Evolutionary conservation across 148 eudicot genomes (phyloP), one percentile per base, ranked within the genome.

Genomic region (Rhododendron vialii): DNA sequence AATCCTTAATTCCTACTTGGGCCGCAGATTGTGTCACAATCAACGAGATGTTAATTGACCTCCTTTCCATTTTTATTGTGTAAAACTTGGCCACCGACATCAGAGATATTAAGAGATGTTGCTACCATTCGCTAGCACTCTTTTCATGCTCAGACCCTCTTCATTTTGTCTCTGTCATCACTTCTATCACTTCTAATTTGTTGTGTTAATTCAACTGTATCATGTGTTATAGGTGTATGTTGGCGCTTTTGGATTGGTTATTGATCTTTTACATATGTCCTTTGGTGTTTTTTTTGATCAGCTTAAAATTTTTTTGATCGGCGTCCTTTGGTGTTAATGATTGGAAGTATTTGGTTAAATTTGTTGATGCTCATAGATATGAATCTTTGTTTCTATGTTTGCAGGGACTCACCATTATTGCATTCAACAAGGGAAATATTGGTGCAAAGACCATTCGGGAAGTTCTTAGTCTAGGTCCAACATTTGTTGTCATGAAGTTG

Each of bases 401-500:
- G 18, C 92, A 98, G 99, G 99, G 91, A 53, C 92, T 98, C 35
- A 86, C 95, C 43, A 91, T 98, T 81, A 75, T 98, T 90, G 99
- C 96, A 48, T 95, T 98, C 86, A 91, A 93, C 73, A 28, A 86
- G 63, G 95, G 92, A 11, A 33, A 28, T 22, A 11, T 95, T 81
- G 48, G 89, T 86, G 85, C 93, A 8, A 91, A 86, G 83, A 91
- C 95, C 73, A 86, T 95, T 36, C 91, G 89, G 83, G 93, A 91
- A 92, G 90, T 94, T 85, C 95, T 98, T 28, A 98, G 99, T 92
- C 96, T 98, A 83, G 99, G 98, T 83, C 99, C 99, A 55, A 95
- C 99, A 76, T 98, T 90, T 90, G 93, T 94, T 85, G 93, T 94
- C 73, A 98, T 98, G 99, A 98, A 98, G 92, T 89, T 95, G 48